phyloP scores from a whole-genome alignment of 805 yeast species.

The Torulaspora indica region DNA sequence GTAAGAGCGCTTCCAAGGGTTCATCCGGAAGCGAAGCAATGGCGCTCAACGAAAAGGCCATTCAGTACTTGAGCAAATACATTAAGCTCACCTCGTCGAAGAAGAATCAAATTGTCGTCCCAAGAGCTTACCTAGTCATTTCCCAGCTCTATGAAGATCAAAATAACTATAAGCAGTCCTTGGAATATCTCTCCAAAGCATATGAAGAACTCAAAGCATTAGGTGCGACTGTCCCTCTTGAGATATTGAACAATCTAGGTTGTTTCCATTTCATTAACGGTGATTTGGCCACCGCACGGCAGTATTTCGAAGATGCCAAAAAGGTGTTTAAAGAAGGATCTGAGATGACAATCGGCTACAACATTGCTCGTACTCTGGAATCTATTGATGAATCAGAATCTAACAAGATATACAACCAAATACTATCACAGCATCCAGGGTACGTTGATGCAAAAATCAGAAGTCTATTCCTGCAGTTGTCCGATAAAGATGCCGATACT shows the following conservation, averaged over 20 bases:
- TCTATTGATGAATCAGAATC: constrained; percentile 32
- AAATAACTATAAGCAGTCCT: constrained; percentile 58
- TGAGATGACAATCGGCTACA: constrained; percentile 53
- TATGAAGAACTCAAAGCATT: constrained; percentile 43
- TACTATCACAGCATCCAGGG: constrained; percentile 58
- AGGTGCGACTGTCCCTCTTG: constrained; percentile 44
- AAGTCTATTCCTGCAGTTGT: constrained; percentile 54
- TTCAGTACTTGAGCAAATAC: constrained; percentile 64
- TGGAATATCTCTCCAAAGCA: constrained; percentile 58
- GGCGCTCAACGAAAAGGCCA: constrained; percentile 47
- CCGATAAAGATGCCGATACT: constrained; percentile 41
- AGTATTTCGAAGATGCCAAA: constrained; percentile 48
- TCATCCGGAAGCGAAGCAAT: constrained; percentile 14
- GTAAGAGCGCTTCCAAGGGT: constrained; percentile 20
- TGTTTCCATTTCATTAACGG: constrained; percentile 69
- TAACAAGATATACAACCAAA: constrained; percentile 43
- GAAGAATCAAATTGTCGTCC: constrained; percentile 51
- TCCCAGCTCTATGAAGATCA: constrained; percentile 65
- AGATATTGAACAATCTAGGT: constrained; percentile 76
- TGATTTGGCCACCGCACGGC: constrained; percentile 52
- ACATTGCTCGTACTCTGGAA: constrained; percentile 73
- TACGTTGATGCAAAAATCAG: constrained; percentile 76
- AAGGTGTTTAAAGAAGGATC: constrained; percentile 27
- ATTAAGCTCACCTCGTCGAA: constrained; percentile 53
- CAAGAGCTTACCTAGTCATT: constrained; percentile 63